A percentile compares a stretch with the other conserved stretches of the same genome.
phyloP scores from a whole-genome alignment of 2,329 filamentous ascomycete genomes.

The Zalaria sp. region DNA sequence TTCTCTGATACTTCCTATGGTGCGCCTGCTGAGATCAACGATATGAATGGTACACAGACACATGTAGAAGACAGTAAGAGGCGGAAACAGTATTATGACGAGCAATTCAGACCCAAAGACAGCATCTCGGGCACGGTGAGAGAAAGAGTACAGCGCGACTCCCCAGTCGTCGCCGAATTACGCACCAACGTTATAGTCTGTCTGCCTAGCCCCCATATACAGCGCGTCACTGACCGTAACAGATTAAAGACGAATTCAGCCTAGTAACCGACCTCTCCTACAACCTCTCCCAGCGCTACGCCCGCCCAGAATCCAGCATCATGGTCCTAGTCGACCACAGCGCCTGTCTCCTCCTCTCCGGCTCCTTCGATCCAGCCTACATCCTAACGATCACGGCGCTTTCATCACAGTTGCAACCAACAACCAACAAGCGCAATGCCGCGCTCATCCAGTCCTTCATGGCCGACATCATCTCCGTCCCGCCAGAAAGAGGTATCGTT shows the following conservation, averaged over 20 bases:
- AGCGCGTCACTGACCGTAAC: neutral
- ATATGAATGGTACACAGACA: neutral
- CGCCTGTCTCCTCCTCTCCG: slow-evolving; percentile 59
- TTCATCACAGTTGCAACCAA: slow-evolving; percentile 51
- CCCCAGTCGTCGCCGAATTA: slow-evolving; percentile 33
- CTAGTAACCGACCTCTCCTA: slow-evolving; percentile 62
- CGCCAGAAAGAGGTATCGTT: slow-evolving; percentile 53
- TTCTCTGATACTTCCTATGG: too few species aligned
- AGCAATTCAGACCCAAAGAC: slow-evolving; percentile 18
- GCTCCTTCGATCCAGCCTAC: slow-evolving; percentile 67
- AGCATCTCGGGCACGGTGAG: slow-evolving; percentile 13
- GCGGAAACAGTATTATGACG: slow-evolving; percentile 21
- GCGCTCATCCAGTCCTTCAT: slow-evolving; percentile 65
- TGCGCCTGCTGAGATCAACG: too few species aligned
- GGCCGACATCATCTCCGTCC: slow-evolving; percentile 54
- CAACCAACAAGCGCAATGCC: slow-evolving; percentile 70
- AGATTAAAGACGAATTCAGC: slow-evolving; percentile 63
- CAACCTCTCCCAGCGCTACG: slow-evolving; percentile 60
- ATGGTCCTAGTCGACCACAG: slow-evolving; percentile 65
- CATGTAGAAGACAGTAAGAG: slow-evolving; percentile 13
- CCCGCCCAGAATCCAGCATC: slow-evolving; percentile 58
- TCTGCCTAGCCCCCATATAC: slow-evolving; percentile 12
- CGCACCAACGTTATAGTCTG: slow-evolving; percentile 38
- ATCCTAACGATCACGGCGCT: slow-evolving; percentile 60
- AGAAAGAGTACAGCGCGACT: slow-evolving; percentile 28